Base-by-base conservation (phyloP, 495 filamentous ascomycete species). In the Hyaloscypha hepaticicola region DNA sequence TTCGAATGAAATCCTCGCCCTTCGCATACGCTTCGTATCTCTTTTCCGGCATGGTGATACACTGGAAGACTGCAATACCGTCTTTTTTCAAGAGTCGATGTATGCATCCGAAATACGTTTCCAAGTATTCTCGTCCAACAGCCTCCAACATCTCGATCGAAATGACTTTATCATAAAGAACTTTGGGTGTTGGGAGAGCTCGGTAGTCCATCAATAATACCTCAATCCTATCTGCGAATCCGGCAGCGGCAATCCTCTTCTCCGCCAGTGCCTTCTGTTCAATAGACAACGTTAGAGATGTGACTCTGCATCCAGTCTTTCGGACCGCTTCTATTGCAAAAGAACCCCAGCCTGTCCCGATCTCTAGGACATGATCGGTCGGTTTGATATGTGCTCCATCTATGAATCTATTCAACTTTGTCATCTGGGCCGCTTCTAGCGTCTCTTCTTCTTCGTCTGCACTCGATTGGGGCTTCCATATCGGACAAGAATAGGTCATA, bases 81-180 rank as follows among this genome's bases (percentile, higher is more conserved):
- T 84, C 83, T 0, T 86, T 79, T 73, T 91, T 90, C 50, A 91
- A 69, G 55, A 90, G 68, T 58, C 72, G 71, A 65, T 88, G 76
- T 11, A 91, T 76, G 65, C 80, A 77, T n/a, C 72, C 73, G 66
- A 88, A 88, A 61, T 86, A 91, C 3, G 76, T 84, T 19, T 81
- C 77, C 26, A 91, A 69, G 65, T 81, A 90, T 67, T 88, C 83
- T 51, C 76, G 70, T 9, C 89, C 88, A 7, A 91, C 89, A 6
- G 87, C 88, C 73, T 91, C 88, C 29, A 91, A 73, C 89, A 91
- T 92, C 72, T 91, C 89, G 64, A 90, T 87, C 8, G 83, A 87
- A 16, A 90, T 78, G 16, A 91, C 75, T 69, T 89, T 89, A 70
- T 91, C 88, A 63, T 85, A 92, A 27, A 72, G 72, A n/a, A 72